These are phyloP conservation scores for Syzygium aqueum DNA, from an alignment of 345 rosid species.

Conservation along the genomic window DNA sequence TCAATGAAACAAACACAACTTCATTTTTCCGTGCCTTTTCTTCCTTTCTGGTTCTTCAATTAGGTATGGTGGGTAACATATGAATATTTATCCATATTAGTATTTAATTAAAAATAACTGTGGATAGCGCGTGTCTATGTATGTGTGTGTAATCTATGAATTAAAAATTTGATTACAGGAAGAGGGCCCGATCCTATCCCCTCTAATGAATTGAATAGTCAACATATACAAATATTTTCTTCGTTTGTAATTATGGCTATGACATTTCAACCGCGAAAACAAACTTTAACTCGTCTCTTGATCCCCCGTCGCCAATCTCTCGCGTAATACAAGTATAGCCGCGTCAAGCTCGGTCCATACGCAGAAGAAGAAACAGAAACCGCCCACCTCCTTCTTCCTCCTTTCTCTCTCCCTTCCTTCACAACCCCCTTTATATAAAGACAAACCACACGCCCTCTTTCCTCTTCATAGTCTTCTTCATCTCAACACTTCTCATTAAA, in stretches of 20 bases:
- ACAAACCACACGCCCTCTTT: neutral
- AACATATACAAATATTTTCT: neutral
- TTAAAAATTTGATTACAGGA: neutral
- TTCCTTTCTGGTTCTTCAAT: neutral
- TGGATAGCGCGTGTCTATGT: neutral
- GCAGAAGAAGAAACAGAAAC: neutral
- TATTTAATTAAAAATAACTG: neutral
- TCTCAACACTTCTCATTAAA: neutral
- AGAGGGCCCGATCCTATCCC: neutral
- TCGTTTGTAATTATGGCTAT: neutral
- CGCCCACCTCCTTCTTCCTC: neutral
- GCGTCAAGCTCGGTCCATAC: neutral
- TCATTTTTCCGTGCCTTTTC: neutral
- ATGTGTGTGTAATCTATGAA: neutral
- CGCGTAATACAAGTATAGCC: neutral
- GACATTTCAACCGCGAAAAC: neutral
- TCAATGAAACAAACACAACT: neutral
- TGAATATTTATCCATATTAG: neutral
- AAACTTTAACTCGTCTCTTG: neutral
- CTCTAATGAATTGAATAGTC: neutral
- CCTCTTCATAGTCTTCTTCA: neutral
- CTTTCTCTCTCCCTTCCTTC: neutral
- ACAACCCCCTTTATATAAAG: neutral
- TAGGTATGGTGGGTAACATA: neutral
- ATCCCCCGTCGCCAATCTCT: neutral